A percentile compares a stretch with the other conserved stretches of the same genome.
Conservation (phyloP, 1,139 yeast genomes). For the Saccharomyces pastorianus region DNA sequence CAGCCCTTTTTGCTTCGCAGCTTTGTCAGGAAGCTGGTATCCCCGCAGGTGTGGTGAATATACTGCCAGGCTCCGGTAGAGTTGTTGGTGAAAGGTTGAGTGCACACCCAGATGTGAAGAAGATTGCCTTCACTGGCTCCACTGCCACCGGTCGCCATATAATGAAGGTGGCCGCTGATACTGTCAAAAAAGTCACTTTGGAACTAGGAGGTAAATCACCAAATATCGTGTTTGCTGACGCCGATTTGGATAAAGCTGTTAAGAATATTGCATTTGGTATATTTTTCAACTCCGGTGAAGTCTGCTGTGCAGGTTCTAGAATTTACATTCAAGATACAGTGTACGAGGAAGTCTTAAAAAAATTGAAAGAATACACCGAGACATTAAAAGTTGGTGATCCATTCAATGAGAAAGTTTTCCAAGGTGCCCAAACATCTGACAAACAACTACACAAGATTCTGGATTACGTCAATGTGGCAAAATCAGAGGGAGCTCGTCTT, state of each 20-base stretch:
- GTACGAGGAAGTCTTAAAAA: constrained; percentile 46
- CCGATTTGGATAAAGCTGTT: constrained; percentile 45
- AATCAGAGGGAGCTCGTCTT: constrained; percentile 52
- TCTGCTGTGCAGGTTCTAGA: constrained; percentile 65
- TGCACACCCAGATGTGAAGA: constrained; percentile 53
- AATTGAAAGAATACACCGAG: constrained; percentile 58
- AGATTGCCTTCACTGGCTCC: constrained; percentile 83
- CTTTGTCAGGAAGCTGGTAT: constrained; percentile 64
- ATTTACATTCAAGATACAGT: constrained; percentile 54
- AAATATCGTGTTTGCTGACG: constrained; percentile 52
- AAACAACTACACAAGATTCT: constrained; percentile 52
- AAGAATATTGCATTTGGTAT: constrained; percentile 42
- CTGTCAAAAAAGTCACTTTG: constrained; percentile 68
- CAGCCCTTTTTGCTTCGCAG: constrained; percentile 59
- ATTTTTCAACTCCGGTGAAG: constrained; percentile 62
- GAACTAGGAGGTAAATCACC: constrained; percentile 66
- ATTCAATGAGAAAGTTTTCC: constrained; percentile 51
- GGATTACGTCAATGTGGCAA: constrained; percentile 49
- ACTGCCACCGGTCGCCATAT: constrained; percentile 74
- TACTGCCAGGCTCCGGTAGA: constrained; percentile 60
- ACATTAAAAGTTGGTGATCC: constrained; percentile 65
- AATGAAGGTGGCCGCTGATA: constrained; percentile 56
- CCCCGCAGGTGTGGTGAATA: constrained; percentile 74
- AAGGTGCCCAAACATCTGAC: constrained; percentile 60
- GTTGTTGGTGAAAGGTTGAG: constrained; percentile 55